A percentile compares a stretch with the other conserved stretches of the same genome.
Conservation (phyloP, 2,329 filamentous ascomycete species). For the Fusarium decemcellulare region DNA sequence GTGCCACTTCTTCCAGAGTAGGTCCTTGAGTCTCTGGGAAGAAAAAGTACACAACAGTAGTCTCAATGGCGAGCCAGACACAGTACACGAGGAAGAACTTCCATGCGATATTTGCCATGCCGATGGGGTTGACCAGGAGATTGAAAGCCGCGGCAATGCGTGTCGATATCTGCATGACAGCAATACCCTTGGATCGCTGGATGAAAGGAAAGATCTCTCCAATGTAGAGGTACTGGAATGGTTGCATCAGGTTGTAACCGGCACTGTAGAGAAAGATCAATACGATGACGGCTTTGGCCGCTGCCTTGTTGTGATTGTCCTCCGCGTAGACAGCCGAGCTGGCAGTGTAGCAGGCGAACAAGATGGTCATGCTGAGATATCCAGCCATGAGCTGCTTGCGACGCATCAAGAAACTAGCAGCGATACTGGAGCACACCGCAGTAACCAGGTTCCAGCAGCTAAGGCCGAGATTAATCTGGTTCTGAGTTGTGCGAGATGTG, state of each 20-base stretch:
- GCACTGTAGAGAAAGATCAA: conserved; percentile 54
- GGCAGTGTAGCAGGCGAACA: conserved; percentile 44
- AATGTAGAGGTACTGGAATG: conserved; percentile 29
- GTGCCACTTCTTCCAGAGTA: conserved; percentile 22
- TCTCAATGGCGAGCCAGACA: conserved; percentile 6
- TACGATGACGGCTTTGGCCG: conserved; percentile 47
- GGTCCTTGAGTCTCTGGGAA: conserved; percentile 20
- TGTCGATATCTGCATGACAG: conserved; percentile 12
- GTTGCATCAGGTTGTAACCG: background rate
- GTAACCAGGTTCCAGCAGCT: conserved; percentile 31
- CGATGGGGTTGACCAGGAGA: conserved; percentile 17
- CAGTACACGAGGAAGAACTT: conserved; percentile 23
- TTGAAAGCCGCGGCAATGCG: conserved; percentile 16
- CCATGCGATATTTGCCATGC: conserved; percentile 11
- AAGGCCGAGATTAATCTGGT: conserved; percentile 33
- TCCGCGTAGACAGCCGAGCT: background rate
- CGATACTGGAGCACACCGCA: background rate
- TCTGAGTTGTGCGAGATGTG: conserved; percentile 51
- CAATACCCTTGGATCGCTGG: conserved; percentile 21
- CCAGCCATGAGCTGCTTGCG: conserved; percentile 45
- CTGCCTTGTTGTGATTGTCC: conserved; percentile 26
- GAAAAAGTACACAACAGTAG: conserved; percentile 16
- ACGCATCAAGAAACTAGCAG: conserved; percentile 23
- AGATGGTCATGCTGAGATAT: conserved; percentile 35
- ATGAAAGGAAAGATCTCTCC: conserved; percentile 44